phyloP scores from a whole-genome alignment of 164 flowering plant species.

The Aristolochia contorta region DNA sequence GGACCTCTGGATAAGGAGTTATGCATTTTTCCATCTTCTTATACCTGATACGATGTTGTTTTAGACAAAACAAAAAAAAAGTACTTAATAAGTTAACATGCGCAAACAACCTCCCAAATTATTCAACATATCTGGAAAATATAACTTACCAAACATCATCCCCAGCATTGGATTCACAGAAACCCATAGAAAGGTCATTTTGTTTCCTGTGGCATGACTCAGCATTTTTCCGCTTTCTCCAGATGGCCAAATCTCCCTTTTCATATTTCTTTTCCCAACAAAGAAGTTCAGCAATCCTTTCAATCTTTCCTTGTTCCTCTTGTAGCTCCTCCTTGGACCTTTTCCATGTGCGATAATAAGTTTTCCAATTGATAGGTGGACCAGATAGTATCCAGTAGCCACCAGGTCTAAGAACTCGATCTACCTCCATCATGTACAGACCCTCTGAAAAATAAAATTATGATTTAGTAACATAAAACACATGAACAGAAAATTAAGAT shows the following conservation, averaged over 20 bases:
- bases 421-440: constrained; percentile 82
- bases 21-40: constrained; percentile 59
- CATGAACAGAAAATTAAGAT: neutral
- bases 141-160: constrained; percentile 80
- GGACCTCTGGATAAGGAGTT: constrained; percentile 57
- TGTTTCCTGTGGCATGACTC: constrained; percentile 41
- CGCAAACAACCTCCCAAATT: neutral
- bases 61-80: too few relatives aligned
- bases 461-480: neutral
- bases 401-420: constrained; percentile 91
- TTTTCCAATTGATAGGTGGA: constrained; percentile 94
- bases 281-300: constrained; percentile 61
- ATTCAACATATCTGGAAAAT: neutral
- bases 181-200: constrained; percentile 16
- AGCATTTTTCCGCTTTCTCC: constrained; percentile 50
- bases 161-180: constrained; percentile 38
- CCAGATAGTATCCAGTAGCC: constrained; percentile 95
- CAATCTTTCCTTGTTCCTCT: constrained; percentile 67
- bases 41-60: constrained; percentile 35
- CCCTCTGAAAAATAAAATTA: constrained; percentile 42
- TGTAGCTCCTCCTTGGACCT: constrained; percentile 64
- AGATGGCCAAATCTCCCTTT: constrained; percentile 83
- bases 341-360: constrained; percentile 76
- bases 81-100: neutral
- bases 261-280: constrained; percentile 98